phyloP scores from a whole-genome alignment of 306 rosid species.

The Ziziphus jujuba region DNA sequence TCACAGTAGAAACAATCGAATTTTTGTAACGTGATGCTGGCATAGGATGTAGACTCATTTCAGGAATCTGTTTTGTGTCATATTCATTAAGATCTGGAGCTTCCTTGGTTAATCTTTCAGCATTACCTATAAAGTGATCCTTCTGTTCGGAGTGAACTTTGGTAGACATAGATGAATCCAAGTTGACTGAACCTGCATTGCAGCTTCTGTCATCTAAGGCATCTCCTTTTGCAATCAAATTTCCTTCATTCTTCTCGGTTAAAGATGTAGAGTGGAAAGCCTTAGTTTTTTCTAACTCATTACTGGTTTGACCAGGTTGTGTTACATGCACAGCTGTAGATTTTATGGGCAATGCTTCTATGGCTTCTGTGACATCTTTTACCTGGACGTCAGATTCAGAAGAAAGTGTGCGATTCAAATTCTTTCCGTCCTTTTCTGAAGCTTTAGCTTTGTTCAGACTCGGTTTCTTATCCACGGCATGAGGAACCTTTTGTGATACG shows the following conservation, averaged over 20 bases:
- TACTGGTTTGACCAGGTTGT: slow-evolving; percentile 29
- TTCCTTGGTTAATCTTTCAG: slow-evolving; percentile 33
- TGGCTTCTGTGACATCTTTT: slow-evolving; percentile 37
- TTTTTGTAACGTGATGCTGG: slow-evolving; percentile 42
- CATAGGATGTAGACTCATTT: slow-evolving; percentile 32
- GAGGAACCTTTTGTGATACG: slow-evolving; percentile 40
- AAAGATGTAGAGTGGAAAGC: slow-evolving; percentile 39
- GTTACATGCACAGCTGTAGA: slow-evolving; percentile 26
- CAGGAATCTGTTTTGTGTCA: slow-evolving; percentile 37
- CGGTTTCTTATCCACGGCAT: slow-evolving; percentile 54
- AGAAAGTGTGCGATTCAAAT: slow-evolving; percentile 38
- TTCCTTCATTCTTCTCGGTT: slow-evolving; percentile 33
- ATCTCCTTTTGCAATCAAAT: slow-evolving; percentile 27
- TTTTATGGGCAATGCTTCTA: slow-evolving; percentile 35
- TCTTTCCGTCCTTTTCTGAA: slow-evolving; percentile 37
- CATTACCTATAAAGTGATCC: slow-evolving; percentile 28
- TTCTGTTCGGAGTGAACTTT: slow-evolving; percentile 24
- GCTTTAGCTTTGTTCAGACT: slow-evolving; percentile 53
- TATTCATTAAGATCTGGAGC: slow-evolving; percentile 43
- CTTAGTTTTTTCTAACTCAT: slow-evolving; percentile 37
- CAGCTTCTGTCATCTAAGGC: slow-evolving; percentile 21
- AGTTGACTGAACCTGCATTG: slow-evolving; percentile 21
- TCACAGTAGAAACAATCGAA: slow-evolving; percentile 29
- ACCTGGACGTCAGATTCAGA: slow-evolving; percentile 33
- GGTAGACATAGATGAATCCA: slow-evolving; percentile 26